Evolutionary conservation across 2,329 filamentous ascomycete species (phyloP).

Genomic region (Fusarium proliferatum): DNA sequence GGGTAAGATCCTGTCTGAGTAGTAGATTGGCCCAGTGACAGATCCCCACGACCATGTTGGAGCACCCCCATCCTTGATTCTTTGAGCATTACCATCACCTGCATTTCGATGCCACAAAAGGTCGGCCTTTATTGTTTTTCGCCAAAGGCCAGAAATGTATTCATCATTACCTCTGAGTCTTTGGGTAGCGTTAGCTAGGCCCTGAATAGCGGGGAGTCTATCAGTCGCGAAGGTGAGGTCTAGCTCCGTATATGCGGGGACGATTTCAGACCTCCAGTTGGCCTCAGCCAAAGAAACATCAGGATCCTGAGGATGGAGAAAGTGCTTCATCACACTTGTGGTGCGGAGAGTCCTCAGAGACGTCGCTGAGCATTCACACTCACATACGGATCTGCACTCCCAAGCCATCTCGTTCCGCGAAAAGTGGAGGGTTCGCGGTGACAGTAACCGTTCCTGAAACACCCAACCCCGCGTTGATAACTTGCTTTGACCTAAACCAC

Average conservation of each 20-base stretch:
- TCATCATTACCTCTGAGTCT: neutral
- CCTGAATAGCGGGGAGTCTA: neutral
- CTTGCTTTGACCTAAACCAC: neutral
- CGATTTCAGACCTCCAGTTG: neutral
- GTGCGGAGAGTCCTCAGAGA: neutral
- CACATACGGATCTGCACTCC: neutral
- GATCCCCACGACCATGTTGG: conserved; percentile 15
- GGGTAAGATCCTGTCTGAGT: neutral
- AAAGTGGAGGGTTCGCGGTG: neutral
- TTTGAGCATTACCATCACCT: neutral
- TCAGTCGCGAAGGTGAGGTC: conserved; percentile 5
- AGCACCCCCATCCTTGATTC: neutral
- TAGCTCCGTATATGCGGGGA: neutral
- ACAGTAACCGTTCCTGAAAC: neutral
- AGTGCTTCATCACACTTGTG: neutral
- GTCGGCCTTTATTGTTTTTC: neutral
- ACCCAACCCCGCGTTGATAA: neutral
- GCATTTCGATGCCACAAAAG: neutral
- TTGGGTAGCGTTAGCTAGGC: neutral
- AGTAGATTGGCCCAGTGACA: neutral
- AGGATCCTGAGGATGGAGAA: neutral
- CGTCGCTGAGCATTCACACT: conserved; percentile 2
- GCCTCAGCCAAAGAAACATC: neutral
- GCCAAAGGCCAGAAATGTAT: conserved; percentile 2
- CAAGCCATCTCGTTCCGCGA: neutral